Conservation (phyloP, 1,139 yeast genomes). For the Kodamaea sp. region DNA sequence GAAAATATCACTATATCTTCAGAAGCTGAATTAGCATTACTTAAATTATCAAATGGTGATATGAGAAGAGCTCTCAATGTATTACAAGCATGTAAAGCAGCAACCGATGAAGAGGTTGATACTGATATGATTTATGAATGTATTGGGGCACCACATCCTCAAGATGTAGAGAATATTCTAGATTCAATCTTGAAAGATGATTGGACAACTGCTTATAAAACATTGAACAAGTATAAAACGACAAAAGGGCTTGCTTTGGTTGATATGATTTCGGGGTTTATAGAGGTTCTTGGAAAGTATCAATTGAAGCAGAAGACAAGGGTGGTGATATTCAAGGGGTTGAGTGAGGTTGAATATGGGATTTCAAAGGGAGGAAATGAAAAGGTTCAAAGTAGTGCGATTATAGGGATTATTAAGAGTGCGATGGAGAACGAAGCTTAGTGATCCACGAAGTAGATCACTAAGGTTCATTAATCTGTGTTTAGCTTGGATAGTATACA, state of each 20-base stretch:
- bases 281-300: conserved; percentile 61
- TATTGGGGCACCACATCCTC: conserved; percentile 93
- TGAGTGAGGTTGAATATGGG: conserved; percentile 86
- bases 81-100: conserved; percentile 88
- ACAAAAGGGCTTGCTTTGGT: conserved; percentile 84
- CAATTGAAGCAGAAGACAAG: conserved; percentile 64
- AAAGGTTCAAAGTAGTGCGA: conserved; percentile 83
- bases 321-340: conserved; percentile 58
- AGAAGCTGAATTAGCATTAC: conserved; percentile 63
- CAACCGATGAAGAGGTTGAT: conserved; percentile 44
- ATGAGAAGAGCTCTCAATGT: conserved; percentile 96
- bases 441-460: conserved; percentile 1
- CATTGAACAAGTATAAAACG: conserved; percentile 60
- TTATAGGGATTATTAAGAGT: conserved; percentile 78
- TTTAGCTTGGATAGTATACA: too few relatives aligned
- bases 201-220: conserved; percentile 74
- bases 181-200: conserved; percentile 80
- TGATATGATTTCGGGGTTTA: conserved; percentile 76
- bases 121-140: conserved; percentile 83
- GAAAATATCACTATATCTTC: conserved; percentile 59
- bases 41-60: conserved; percentile 79
- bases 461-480: too few relatives aligned
- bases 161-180: conserved; percentile 70
- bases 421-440: conserved; percentile 37
- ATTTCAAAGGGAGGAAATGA: conserved; percentile 92